Base-by-base conservation (phyloP, 177 flowering plant species). In the Vitis hybrid region DNA sequence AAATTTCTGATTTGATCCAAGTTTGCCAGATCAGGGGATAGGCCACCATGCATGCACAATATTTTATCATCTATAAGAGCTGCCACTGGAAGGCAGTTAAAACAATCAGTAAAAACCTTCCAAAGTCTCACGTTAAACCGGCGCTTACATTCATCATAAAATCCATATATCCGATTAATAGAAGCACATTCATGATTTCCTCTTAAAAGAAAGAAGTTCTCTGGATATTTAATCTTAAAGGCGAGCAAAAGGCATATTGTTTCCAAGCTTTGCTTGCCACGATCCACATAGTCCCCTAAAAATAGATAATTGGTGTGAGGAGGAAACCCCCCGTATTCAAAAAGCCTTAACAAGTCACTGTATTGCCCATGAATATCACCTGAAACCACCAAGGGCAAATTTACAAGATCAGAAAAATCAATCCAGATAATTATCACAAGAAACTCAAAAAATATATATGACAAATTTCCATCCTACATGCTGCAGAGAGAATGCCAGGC, bases 341-440 rank as follows among this genome's bases (percentile, higher is more conserved):
- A 91, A 51, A 92, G 93, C 83, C 97, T 83, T 59, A 92, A 67
- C 49, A 92, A 87, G 78, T 92, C 97, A 78, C 88, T 88, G 72
- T 91, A 92, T 65, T 92, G 98, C 32, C 98, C 98, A 80, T 92
- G 97, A 68, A 92, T 87, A 77, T 91, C 97, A 81, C 97, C 97
- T 92, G 83, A 65, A 72, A 68, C 54, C 24, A 50, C 12, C 63
- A 55, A 60, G 11, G 40, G 46, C 50, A 55, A 19, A 2, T 3
- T 13, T 1, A 61, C 15, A 62, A 48, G 32, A 21, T 70, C 15
- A 71, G 56, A 51, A 19, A 56, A 11, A 19, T 18, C 18, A 63
- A 65, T 24, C 18, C 48, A 18, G 17, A 35, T 50, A 55, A 62
- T 13, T 19, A 5, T 46, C 18, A 54, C 17, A 66, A 30, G 4